Conservation (phyloP, 345 rosid species). For the Eucalyptus camaldulensis region DNA sequence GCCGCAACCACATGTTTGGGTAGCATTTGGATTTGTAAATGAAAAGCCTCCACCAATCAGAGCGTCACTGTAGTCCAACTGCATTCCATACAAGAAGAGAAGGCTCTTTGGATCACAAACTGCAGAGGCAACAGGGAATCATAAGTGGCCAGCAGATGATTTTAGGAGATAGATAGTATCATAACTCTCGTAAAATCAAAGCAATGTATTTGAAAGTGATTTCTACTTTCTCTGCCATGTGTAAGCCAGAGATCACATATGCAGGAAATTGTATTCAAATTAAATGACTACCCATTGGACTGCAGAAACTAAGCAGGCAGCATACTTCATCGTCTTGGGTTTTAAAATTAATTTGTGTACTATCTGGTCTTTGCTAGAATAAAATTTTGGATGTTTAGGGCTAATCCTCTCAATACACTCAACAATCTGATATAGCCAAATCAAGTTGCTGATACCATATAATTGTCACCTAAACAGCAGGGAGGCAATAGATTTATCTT, state of each 20-base stretch:
- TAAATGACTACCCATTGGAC: not conserved
- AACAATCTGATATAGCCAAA: not conserved
- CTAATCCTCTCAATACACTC: not conserved
- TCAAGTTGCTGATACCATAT: not conserved
- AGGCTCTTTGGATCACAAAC: slow-evolving; percentile 99
- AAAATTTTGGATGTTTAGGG: not conserved
- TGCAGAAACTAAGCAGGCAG: not conserved
- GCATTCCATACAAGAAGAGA: slow-evolving; percentile 92
- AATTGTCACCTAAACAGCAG: not conserved
- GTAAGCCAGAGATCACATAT: not conserved
- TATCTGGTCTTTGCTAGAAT: not conserved
- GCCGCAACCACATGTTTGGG: slow-evolving; percentile 66
- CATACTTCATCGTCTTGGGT: not conserved
- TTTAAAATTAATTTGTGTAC: not conserved
- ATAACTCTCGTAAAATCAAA: not conserved
- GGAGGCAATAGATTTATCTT: not conserved
- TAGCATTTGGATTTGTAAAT: slow-evolving; percentile 91
- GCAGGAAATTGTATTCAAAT: not conserved
- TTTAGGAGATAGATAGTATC: not conserved
- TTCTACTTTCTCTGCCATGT: not conserved
- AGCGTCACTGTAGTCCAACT: slow-evolving; percentile 87
- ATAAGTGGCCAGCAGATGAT: not conserved
- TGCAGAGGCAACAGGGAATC: slow-evolving; percentile 17
- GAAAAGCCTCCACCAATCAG: slow-evolving; percentile 97
- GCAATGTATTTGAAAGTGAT: not conserved